Percentiles rank a stretch among this genome's conserved stretches.
phyloP scores from a whole-genome alignment of 2,329 filamentous ascomycete genomes.

The Penicillium olsonii region DNA sequence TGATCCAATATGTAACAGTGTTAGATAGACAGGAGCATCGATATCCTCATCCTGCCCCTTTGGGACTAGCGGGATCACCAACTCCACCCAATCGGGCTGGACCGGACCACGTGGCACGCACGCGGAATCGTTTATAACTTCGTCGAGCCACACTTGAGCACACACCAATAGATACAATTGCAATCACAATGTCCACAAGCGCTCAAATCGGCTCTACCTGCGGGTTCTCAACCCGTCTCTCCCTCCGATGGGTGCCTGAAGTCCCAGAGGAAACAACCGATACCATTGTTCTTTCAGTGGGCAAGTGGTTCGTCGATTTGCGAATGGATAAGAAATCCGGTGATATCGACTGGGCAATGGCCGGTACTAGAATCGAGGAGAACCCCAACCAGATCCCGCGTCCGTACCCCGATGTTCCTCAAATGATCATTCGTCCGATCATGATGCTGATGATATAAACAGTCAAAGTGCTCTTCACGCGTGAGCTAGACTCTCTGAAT shows the following conservation, averaged over 20 bases:
- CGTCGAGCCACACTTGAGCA: too few species aligned
- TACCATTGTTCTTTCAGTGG: slow-evolving; percentile 17
- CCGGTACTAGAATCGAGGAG: slow-evolving; percentile 17
- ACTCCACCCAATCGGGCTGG: background rate
- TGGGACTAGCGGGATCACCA: background rate
- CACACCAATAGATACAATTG: too few species aligned
- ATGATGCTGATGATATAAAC: background rate
- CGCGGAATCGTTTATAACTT: too few species aligned
- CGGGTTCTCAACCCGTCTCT: slow-evolving; percentile 19
- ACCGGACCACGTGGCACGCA: background rate
- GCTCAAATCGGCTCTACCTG: slow-evolving; percentile 14
- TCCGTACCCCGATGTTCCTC: background rate
- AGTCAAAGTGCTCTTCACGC: background rate
- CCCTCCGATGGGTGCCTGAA: slow-evolving; percentile 20
- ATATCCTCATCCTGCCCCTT: background rate
- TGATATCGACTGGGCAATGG: slow-evolving; percentile 21
- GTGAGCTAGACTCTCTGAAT: slow-evolving; percentile 8
- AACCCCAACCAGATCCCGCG: slow-evolving; percentile 14
- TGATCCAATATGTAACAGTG: background rate
- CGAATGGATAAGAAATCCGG: slow-evolving; percentile 20
- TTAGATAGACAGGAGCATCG: background rate
- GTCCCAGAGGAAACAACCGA: slow-evolving; percentile 16
- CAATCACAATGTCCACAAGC: slow-evolving; percentile 12
- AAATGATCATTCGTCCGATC: background rate
- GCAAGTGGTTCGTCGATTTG: slow-evolving; percentile 17